phyloP scores from a whole-genome alignment of 225 moss, liverwort and hornwort genomes.

The Straminergon stramineum region DNA sequence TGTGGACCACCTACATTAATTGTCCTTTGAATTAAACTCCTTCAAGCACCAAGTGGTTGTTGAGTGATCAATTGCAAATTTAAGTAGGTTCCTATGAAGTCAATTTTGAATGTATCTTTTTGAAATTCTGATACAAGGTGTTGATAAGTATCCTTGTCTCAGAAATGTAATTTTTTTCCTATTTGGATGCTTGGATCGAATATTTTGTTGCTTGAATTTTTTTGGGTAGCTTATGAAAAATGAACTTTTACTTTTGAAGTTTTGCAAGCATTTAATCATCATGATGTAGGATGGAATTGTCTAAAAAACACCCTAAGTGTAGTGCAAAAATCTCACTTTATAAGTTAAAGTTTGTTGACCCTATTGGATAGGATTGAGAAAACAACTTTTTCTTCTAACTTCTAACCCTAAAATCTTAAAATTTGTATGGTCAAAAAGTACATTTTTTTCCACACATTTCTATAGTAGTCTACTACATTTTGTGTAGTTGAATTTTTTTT shows the following conservation, averaged over 20 bases:
- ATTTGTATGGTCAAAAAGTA: background rate
- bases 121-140: background rate
- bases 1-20: background rate
- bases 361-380: background rate
- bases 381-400: background rate
- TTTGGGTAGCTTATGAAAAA: background rate
- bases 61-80: background rate
- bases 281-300: background rate
- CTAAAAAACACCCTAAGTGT: background rate
- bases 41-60: background rate
- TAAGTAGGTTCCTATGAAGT: rapidly evolving
- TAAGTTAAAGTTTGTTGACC: background rate
- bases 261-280: background rate
- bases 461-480: background rate
- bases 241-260: too few species aligned
- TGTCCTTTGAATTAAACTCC: background rate
- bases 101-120: background rate
- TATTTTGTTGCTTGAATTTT: background rate
- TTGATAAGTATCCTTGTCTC: rapidly evolving
- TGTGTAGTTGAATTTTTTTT: background rate
- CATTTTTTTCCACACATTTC: background rate
- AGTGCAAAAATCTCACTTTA: background rate
- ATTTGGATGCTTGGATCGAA: rapidly evolving
- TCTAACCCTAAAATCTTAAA: background rate
- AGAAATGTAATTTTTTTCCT: background rate